These are phyloP conservation scores for Ceriops decandra DNA, from an alignment of 345 rosid genomes.

Conservation along the genomic window DNA sequence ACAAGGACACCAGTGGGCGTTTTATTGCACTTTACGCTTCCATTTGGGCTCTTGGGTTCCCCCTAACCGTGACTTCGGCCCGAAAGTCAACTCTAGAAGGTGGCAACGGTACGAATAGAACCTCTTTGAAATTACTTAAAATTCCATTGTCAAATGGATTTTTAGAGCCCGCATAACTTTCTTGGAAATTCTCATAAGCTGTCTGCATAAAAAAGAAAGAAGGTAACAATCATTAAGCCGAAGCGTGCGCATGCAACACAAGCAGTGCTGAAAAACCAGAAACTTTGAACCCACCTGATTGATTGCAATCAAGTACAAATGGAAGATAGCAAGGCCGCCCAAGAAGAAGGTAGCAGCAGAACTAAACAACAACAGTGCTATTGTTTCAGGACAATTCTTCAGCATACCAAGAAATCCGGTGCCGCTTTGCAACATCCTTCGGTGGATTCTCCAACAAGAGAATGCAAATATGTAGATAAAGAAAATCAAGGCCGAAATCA, in stretches of 20 bases:
- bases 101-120: constrained; percentile 19
- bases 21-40: neutral
- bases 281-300: constrained; percentile 28
- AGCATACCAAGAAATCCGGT: constrained; percentile 27
- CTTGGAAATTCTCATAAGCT: constrained; percentile 34
- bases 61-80: constrained; percentile 22
- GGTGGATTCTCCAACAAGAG: constrained; percentile 30
- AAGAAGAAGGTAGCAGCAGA: constrained; percentile 34
- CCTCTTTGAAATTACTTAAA: constrained; percentile 22
- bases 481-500: constrained; percentile 29
- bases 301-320: constrained; percentile 25
- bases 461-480: constrained; percentile 27
- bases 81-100: constrained; percentile 37
- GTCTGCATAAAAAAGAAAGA: constrained; percentile 22
- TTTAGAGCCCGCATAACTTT: constrained; percentile 14
- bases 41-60: neutral
- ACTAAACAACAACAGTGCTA: constrained; percentile 28
- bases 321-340: constrained; percentile 30
- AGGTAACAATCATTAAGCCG: neutral
- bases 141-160: constrained; percentile 34
- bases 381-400: constrained; percentile 27
- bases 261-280: too few relatives aligned
- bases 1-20: too few relatives aligned
- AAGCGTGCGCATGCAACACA: neutral
- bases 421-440: constrained; percentile 9